Evolutionary conservation across 176 grass and related monocot species (phyloP), one percentile per base, ranked within the genome.

Genomic region (Triticum monococcum): DNA sequence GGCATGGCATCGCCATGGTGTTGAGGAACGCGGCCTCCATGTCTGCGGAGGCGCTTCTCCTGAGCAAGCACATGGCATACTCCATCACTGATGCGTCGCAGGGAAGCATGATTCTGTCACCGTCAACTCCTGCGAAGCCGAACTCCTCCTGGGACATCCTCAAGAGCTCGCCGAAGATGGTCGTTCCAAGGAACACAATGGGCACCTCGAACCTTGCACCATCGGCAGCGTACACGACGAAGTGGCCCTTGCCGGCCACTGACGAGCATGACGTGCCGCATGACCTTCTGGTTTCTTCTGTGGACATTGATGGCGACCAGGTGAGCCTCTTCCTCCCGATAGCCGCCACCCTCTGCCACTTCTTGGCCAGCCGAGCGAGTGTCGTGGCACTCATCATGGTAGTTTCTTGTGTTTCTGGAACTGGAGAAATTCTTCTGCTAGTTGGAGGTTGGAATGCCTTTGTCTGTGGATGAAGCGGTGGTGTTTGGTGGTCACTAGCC

Each of bases 81-180:
- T 30, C 28, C 28, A 30, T 30, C 28, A 30, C 28, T 2, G 28
- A 30, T 30, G 28, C 28, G 0, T 30, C 28, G 28, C 28, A 30
- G 28, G 28, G 28, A 30, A 30, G 28, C 0, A 2, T 30, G 28
- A 30, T 30, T 30, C 28, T 30, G 28, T 30, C 28, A 30, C 28
- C 2, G 28, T 30, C 28, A 30, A 30, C 28, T 93, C 87, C 68
- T 5, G 57, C 56, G 0, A 89, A 93, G 7, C 91, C 85, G 1
- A 90, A 96, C 64, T 91, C 91, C 25, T 97, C 94, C 69, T 79
- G 83, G 0, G 90, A 89, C 82, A 94, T 52, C 43, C 57, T n/a
- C 20, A 94, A 77, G 48, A 97, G 83, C 77, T 89, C 77, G 1
- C 11, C 7, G 8, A 94, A 79, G 62, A 97, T 36, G 26, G 13